Conservation (phyloP, 1,284 basidiomycete species). For the Limonomyces culmigenus region DNA sequence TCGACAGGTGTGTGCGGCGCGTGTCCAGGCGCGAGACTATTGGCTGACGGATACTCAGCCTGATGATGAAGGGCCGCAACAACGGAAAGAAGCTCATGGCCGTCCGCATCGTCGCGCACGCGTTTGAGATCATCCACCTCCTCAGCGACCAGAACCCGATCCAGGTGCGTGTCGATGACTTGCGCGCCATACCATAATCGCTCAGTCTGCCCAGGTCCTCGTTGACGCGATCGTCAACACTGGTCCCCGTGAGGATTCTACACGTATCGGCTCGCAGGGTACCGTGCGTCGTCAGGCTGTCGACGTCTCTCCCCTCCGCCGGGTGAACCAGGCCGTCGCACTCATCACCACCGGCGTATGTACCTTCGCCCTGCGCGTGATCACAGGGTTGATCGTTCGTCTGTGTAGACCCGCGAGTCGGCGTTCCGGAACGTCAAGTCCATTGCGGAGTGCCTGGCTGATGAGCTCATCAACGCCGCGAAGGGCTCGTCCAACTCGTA, state of each 20-base stretch:
- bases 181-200: background rate
- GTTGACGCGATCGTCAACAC: slow-evolving; percentile 99
- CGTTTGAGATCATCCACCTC: slow-evolving; percentile 99
- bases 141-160: slow-evolving; percentile 99
- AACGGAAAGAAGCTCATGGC: slow-evolving; percentile 99
- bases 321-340: slow-evolving; percentile 95
- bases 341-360: slow-evolving; percentile 91
- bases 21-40: no score
- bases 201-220: slow-evolving; percentile 35
- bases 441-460: slow-evolving; percentile 95
- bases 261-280: slow-evolving; percentile 98
- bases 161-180: slow-evolving; percentile 39
- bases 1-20: slow-evolving; percentile 78
- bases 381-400: slow-evolving; percentile 4
- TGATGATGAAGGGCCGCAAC: slow-evolving; percentile 99
- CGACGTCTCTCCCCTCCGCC: slow-evolving; percentile 95
- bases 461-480: slow-evolving; percentile 99
- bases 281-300: slow-evolving; percentile 99
- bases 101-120: slow-evolving; percentile 98
- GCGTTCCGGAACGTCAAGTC: slow-evolving; percentile 99
- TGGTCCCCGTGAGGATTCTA: slow-evolving; percentile 98
- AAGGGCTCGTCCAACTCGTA: slow-evolving; percentile 99
- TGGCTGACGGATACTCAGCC: slow-evolving; percentile 23
- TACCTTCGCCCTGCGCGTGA: slow-evolving; percentile 8
- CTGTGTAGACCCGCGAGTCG: slow-evolving; percentile 81